Evolutionary conservation across 768 basidiomycete genomes (phyloP).

Genomic region (Rhodotorula graminis): DNA sequence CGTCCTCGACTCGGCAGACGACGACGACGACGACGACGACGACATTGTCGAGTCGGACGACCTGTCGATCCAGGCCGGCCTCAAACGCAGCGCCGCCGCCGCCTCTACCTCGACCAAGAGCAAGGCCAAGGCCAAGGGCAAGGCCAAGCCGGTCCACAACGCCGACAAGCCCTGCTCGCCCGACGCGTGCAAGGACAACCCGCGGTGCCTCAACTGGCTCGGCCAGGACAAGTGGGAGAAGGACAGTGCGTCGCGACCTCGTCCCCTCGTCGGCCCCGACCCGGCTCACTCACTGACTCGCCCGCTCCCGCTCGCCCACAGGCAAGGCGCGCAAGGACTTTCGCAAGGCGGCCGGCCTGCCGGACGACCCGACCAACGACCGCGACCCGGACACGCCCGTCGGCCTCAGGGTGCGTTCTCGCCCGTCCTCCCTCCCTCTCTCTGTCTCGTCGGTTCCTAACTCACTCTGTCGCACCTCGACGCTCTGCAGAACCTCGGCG

Average conservation of each 20-base stretch:
- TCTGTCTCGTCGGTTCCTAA: too few relatives aligned
- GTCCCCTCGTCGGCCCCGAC: too few relatives aligned
- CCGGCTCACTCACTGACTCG: too few relatives aligned
- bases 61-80: too few relatives aligned
- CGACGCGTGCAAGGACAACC: constrained; percentile 63
- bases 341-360: constrained; percentile 55
- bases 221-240: constrained; percentile 75
- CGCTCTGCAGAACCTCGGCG: constrained; percentile 78
- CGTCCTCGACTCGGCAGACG: not conserved
- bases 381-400: constrained; percentile 62
- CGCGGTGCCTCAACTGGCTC: constrained; percentile 80
- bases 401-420: constrained; percentile 70
- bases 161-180: constrained; percentile 17
- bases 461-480: not conserved
- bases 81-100: not conserved
- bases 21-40: constrained; percentile 6
- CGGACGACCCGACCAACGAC: constrained; percentile 56
- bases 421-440: too few relatives aligned
- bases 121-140: constrained; percentile 10
- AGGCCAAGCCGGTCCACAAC: not conserved
- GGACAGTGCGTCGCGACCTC: constrained; percentile 51
- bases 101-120: not conserved
- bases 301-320: constrained; percentile 42
- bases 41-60: too few relatives aligned
- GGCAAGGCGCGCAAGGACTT: constrained; percentile 56